Conservation (phyloP, 1,284 basidiomycete genomes). For the Dichomitus squalens region DNA sequence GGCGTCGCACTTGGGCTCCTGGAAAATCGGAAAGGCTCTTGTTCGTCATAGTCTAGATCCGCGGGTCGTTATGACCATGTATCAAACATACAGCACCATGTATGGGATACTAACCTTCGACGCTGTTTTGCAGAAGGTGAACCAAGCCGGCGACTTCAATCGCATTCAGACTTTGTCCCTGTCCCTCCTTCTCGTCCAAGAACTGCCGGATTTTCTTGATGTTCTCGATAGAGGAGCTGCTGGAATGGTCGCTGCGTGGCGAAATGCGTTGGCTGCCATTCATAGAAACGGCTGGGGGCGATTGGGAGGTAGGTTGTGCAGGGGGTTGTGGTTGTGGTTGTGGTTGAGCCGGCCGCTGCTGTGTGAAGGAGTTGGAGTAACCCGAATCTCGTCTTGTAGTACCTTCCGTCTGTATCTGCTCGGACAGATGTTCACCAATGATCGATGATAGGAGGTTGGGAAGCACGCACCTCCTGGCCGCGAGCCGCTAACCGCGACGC, state of each 20-base stretch:
- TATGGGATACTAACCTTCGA: constrained; percentile 34
- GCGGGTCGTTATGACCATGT: not conserved
- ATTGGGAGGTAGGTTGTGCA: constrained; percentile 5
- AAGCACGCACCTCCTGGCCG: constrained; percentile 16
- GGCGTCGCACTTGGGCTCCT: constrained; percentile 43
- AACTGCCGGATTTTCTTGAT: constrained; percentile 27
- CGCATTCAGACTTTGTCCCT: constrained; percentile 33
- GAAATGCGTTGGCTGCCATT: constrained; percentile 16
- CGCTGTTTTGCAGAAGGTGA: constrained; percentile 48
- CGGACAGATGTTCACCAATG: not conserved
- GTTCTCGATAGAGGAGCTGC: constrained; percentile 14
- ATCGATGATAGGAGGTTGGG: not conserved
- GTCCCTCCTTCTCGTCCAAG: constrained; percentile 25
- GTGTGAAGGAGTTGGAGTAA: not conserved
- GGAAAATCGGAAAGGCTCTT: constrained; percentile 63
- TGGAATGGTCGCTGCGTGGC: constrained; percentile 21
- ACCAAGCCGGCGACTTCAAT: constrained; percentile 59
- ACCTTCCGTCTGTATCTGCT: not conserved
- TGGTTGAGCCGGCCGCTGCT: constrained; percentile 7
- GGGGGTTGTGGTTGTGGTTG: constrained; percentile 6
- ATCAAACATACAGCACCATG: not conserved
- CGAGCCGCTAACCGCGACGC: constrained; percentile 13
- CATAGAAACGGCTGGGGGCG: constrained; percentile 17
- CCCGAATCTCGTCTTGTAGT: not conserved
- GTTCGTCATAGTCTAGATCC: constrained; percentile 30